Percentiles rank a stretch among this genome's conserved stretches.
Evolutionary conservation across 176 grass and related monocot species (phyloP).

Genomic region (Eragrostis curvula): DNA sequence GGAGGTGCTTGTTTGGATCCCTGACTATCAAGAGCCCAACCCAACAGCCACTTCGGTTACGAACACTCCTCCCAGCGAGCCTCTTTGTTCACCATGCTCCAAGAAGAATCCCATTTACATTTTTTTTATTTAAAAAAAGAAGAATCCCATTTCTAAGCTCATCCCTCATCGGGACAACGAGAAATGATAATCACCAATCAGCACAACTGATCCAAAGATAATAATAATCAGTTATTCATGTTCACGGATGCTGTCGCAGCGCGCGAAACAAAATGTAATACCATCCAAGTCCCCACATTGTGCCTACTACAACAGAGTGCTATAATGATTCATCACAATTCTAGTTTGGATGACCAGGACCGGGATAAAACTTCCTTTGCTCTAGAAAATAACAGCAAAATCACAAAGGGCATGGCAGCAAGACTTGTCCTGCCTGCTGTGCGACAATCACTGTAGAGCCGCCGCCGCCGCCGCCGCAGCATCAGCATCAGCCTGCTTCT

Average conservation of each 20-base stretch:
- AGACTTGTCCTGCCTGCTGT: not conserved
- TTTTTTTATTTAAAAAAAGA: no score
- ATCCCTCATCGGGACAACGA: not conserved
- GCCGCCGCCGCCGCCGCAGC: not conserved
- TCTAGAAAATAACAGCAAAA: not conserved
- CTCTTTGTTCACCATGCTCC: no score
- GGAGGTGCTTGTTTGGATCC: no score
- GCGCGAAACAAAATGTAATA: not conserved
- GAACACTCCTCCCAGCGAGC: no score
- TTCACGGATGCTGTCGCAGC: not conserved
- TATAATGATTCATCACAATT: not conserved
- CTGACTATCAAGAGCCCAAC: not conserved
- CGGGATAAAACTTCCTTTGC: not conserved
- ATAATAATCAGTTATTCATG: not conserved
- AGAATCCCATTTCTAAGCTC: no score
- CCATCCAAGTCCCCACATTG: not conserved
- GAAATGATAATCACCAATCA: not conserved
- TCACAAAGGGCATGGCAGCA: not conserved
- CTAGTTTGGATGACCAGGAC: not conserved
- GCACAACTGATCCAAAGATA: not conserved
- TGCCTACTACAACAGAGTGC: not conserved
- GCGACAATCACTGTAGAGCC: not conserved
- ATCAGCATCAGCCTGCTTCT: constrained; percentile 13
- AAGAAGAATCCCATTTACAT: no score
- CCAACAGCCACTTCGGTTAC: not conserved